Base-by-base conservation (phyloP, 2,329 filamentous ascomycete species). In the Xylariaceae sp. region DNA sequence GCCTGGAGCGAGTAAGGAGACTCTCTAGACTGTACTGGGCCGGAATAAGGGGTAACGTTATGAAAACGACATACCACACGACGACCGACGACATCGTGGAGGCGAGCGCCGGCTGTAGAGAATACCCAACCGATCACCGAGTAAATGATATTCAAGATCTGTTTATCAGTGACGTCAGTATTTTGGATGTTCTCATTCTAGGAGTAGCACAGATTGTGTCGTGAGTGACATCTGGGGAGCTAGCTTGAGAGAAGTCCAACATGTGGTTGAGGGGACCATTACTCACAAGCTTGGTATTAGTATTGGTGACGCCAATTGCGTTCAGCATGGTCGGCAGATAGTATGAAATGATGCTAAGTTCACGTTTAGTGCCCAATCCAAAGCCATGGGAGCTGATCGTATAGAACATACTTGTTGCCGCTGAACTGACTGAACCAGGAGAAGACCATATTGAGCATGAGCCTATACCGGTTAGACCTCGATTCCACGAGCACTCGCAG, bases 381-480 rank as follows among this genome's bases (percentile, higher is more conserved):
- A 41, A 35, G 4, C 3, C 30, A 9, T 15, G 15, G 34, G 34
- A 13, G 5, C 3, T 17, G 15, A 4, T 13, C 9, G 2, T 17
- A 13, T 11, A 39, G 1, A 15, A 58, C 62, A 61, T 68, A 61
- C 73, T 73, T 73, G 57, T 75, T 76, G 11, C 73, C 74, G 50
- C 73, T 75, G 45, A 76, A 73, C 57, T 77, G 75, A 1, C 74
- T 73, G 61, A 77, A 76, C 71, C 74, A 77, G 4, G 73, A 72
- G 56, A 75, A 77, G 1, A 71, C 72, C 4, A 77, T 59, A 5
- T 76, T 75, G 13, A 77, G 72, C 58, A 76, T 72, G 30, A 75
- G 63, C 30, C 73, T 70, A 65, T 73, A 74, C 23, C 70, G 67
- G 13, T 73, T 73, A 13, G 74, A 71, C 4, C 71, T 72, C 1